Evolutionary conservation across 352 stramenopile genomes (phyloP), one percentile per base, ranked within the genome.

Genomic region (Phytophthora kernoviae): DNA sequence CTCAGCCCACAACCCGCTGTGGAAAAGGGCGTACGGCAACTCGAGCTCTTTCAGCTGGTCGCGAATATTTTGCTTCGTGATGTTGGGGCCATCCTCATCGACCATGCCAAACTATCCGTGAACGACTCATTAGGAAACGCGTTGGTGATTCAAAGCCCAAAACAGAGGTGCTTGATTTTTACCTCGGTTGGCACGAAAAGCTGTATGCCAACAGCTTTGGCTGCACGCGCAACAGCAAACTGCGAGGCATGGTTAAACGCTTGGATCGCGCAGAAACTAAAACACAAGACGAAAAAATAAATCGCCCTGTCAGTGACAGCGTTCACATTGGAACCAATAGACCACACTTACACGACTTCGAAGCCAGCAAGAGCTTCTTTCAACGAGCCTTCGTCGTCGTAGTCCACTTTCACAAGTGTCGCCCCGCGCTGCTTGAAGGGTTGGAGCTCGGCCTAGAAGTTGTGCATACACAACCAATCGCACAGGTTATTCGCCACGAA

Each of bases 101-200:
- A 14, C 17, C 24, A 59, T 54, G 17, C 57, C 57, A 36, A 44
- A 65, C 57, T 65, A 27, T 11, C 4, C 2, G 24, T 41, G 17
- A 52, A 18, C 22, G 11, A n/a, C 18, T 15, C 10, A 40, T 40
- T 40, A 40, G 33, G 9, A 40, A 17, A 5, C 10, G 15, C 12
- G 15, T 14, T 40, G 4, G 9, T 9, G 36, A 52, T 58, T n/a
- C 20, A 20, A 40, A 24, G 40, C 26, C 27, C 17, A 1, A 33
- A 50, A 36, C 24, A 30, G 24, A 3, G 6, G 24, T 30, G 24
- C 3, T 6, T 30, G 24, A 20, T 9, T 22, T 20, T 53, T 53
- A 65, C 61, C 54, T 69, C 54, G 11, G 61, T 62, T 1, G 61
- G 61, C 17, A 65, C 61, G 49, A 69, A 69, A 1, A 69, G 55